These are phyloP conservation scores for Backusella parvicylindrica DNA, from an alignment of 192 early-diverging fungal genomes.

Conservation along the genomic window DNA sequence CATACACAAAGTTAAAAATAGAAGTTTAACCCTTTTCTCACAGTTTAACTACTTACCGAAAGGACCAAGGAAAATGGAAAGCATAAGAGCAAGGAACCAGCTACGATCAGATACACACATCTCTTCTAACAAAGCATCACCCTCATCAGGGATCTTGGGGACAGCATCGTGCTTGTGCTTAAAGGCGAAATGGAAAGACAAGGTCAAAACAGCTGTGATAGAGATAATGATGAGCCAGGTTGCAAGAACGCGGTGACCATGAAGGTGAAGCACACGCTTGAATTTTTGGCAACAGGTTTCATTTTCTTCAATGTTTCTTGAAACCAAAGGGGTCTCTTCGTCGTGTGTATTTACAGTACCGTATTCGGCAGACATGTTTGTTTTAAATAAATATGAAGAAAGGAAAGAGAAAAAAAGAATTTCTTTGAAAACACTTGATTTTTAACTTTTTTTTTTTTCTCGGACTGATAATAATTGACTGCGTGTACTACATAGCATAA, in stretches of 20 bases:
- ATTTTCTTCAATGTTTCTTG: neutral
- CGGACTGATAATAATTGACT: neutral
- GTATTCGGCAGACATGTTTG: conserved; percentile 31
- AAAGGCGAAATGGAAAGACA: conserved; percentile 24
- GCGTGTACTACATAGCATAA: neutral
- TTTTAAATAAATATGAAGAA: neutral
- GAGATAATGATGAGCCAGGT: conserved; percentile 25
- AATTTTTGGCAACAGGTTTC: conserved; percentile 14
- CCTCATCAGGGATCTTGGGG: neutral
- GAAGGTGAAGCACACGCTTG: conserved; percentile 23
- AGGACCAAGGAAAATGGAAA: conserved; percentile 52
- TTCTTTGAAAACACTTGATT: neutral
- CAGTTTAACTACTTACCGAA: conserved; percentile 33
- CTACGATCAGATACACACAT: conserved; percentile 44
- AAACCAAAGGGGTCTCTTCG: conserved; percentile 25
- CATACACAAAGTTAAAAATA: neutral
- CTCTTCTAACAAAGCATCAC: neutral
- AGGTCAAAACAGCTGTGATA: conserved; percentile 20
- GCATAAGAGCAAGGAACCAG: conserved; percentile 42
- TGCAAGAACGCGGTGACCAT: conserved; percentile 25
- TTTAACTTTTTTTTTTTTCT: neutral
- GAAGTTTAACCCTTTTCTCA: neutral
- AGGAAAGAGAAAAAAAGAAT: neutral
- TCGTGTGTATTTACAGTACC: conserved; percentile 28
- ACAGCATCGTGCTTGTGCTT: neutral